phyloP scores from a whole-genome alignment of 1,284 basidiomycete species.

The Cyathus olla region DNA sequence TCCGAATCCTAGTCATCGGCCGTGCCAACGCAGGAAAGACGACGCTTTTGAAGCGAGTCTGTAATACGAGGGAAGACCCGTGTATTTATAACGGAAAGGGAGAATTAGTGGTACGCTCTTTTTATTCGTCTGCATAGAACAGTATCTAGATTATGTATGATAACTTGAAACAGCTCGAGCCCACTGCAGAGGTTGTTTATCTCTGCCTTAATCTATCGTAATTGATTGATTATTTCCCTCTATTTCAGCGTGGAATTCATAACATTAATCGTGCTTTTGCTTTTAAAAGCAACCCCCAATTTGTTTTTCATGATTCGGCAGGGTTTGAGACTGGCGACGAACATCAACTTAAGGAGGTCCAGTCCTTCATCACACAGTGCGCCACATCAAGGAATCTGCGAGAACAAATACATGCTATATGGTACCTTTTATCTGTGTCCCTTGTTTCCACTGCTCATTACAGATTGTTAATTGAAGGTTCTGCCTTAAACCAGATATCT shows the following conservation, averaged over 20 bases:
- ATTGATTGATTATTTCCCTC: neutral
- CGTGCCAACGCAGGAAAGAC: conserved; percentile 42
- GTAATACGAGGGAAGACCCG: conserved; percentile 28
- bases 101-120: conserved; percentile 7
- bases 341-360: conserved; percentile 22
- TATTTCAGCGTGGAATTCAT: conserved; percentile 25
- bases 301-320: conserved; percentile 36
- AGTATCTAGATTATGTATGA: neutral
- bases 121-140: neutral
- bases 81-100: conserved; percentile 14
- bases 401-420: conserved; percentile 36
- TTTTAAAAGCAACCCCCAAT: conserved; percentile 28
- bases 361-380: conserved; percentile 19
- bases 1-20: conserved; percentile 38
- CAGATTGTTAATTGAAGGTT: conserved; percentile 1
- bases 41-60: conserved; percentile 34
- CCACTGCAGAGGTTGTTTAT: neutral
- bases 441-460: neutral
- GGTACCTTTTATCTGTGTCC: conserved; percentile 14
- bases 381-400: conserved; percentile 11
- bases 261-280: conserved; percentile 22
- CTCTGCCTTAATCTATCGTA: neutral
- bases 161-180: neutral
- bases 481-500: neutral
- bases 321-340: conserved; percentile 31